These are phyloP conservation scores for Penicillium manginii DNA, from an alignment of 495 filamentous ascomycete genomes.

Conservation along the genomic window DNA sequence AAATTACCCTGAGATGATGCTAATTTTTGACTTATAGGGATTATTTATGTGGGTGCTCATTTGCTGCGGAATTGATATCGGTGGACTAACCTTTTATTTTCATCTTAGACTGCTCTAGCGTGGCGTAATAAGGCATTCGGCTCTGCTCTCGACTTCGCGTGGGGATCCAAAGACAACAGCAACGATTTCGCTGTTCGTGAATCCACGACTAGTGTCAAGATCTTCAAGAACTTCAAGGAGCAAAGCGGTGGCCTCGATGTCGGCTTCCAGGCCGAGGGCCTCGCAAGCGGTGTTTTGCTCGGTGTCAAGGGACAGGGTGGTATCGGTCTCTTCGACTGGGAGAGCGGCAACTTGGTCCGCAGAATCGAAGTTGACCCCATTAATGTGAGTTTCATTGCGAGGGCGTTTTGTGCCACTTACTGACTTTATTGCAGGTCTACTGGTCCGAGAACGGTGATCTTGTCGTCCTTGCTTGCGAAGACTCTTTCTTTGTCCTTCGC, in stretches of 20 bases:
- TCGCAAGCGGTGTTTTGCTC: conserved; percentile 87
- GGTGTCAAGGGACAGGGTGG: conserved; percentile 94
- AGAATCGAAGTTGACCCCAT: conserved; percentile 95
- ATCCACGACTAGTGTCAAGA: conserved; percentile 88
- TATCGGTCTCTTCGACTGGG: conserved; percentile 96
- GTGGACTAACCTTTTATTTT: neutral
- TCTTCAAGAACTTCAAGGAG: conserved; percentile 97
- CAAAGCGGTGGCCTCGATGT: conserved; percentile 88
- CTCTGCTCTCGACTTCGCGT: conserved; percentile 92
- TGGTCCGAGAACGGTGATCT: conserved; percentile 97
- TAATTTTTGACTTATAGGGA: conserved; percentile 1
- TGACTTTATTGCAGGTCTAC: conserved; percentile 66
- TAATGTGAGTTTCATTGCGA: conserved; percentile 49
- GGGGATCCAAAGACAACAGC: conserved; percentile 96
- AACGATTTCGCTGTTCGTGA: conserved; percentile 98
- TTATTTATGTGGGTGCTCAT: conserved; percentile 1
- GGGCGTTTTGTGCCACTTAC: conserved; percentile 11
- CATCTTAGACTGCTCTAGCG: conserved; percentile 95
- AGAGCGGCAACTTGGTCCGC: conserved; percentile 82
- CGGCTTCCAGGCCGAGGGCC: conserved; percentile 91
- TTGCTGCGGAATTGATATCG: neutral
- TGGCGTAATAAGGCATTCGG: conserved; percentile 99
- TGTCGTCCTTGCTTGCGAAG: conserved; percentile 90
- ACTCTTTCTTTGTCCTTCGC: conserved; percentile 91
- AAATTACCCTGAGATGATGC: neutral